phyloP scores from a whole-genome alignment of 2,329 filamentous ascomycete genomes.

The Phyllosticta citribraziliensis region DNA sequence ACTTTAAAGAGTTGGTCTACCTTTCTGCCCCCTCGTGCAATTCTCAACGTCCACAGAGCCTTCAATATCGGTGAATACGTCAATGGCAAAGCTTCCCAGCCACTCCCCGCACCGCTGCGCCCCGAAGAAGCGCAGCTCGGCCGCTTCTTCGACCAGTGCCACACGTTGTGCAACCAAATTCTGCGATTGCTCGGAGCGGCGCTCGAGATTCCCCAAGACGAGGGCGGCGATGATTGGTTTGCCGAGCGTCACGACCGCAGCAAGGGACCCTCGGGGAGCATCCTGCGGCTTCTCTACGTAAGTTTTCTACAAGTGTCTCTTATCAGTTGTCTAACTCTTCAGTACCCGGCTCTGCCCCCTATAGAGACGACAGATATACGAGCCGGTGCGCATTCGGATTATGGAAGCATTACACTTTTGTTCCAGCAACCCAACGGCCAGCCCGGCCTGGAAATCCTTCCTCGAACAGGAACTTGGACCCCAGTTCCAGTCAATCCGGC shows the following conservation, averaged over 20 bases:
- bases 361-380: slow-evolving; percentile 56
- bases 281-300: slow-evolving; percentile 45
- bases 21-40: neutral
- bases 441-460: slow-evolving; percentile 75
- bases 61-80: slow-evolving; percentile 85
- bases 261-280: slow-evolving; percentile 41
- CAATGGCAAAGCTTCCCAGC: slow-evolving; percentile 61
- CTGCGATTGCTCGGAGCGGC: slow-evolving; percentile 70
- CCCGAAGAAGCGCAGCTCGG: slow-evolving; percentile 51
- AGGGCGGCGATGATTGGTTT: slow-evolving; percentile 44
- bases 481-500: slow-evolving; percentile 35
- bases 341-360: slow-evolving; percentile 32
- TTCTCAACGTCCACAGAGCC: slow-evolving; percentile 46
- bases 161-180: slow-evolving; percentile 60
- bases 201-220: slow-evolving; percentile 44
- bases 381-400: slow-evolving; percentile 83
- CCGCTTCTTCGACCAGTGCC: slow-evolving; percentile 61
- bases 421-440: slow-evolving; percentile 73
- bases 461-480: slow-evolving; percentile 38
- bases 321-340: neutral
- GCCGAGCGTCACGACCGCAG: slow-evolving; percentile 48
- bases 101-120: slow-evolving; percentile 57
- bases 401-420: slow-evolving; percentile 58
- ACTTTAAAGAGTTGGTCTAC: slow-evolving; percentile 69
- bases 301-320: neutral